These are phyloP conservation scores for Crithidia expoeki DNA, from an alignment of 208 protist species.

Conservation along the genomic window DNA sequence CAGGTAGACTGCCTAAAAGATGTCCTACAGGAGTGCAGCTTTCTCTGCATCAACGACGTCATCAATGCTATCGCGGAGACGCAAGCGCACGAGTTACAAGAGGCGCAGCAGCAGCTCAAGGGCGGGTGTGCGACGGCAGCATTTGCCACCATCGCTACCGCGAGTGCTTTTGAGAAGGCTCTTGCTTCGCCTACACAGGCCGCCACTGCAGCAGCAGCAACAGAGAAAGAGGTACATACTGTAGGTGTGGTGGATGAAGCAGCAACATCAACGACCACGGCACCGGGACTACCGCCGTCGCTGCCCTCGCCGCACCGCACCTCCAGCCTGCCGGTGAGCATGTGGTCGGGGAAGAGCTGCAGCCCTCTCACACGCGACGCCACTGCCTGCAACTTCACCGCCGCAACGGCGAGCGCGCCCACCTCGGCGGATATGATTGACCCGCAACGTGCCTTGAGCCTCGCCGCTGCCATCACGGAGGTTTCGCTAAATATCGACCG, in stretches of 20 bases:
- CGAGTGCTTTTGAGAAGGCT: not conserved
- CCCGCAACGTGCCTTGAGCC: slow-evolving; percentile 28
- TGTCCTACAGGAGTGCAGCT: slow-evolving; percentile 45
- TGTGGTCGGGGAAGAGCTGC: slow-evolving; percentile 1
- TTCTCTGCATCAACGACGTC: slow-evolving; percentile 49
- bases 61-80: slow-evolving; percentile 40
- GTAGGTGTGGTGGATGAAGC: not conserved
- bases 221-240: not conserved
- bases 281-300: not conserved
- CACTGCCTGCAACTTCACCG: slow-evolving; percentile 10
- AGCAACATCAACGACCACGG: not conserved
- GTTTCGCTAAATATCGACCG: slow-evolving; percentile 22
- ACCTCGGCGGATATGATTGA: slow-evolving; percentile 13
- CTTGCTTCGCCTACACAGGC: not conserved
- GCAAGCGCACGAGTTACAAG: slow-evolving; percentile 33
- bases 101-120: slow-evolving; percentile 33
- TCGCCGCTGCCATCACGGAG: slow-evolving; percentile 56
- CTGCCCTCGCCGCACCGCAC: not conserved
- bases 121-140: not conserved
- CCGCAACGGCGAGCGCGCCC: not conserved
- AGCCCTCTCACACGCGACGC: slow-evolving; percentile 2
- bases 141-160: not conserved
- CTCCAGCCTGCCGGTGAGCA: not conserved
- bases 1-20: slow-evolving; percentile 41
- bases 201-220: not conserved